These are phyloP conservation scores for Cercospora sp. DNA, from an alignment of 2,329 filamentous ascomycete species.

Conservation along the genomic window DNA sequence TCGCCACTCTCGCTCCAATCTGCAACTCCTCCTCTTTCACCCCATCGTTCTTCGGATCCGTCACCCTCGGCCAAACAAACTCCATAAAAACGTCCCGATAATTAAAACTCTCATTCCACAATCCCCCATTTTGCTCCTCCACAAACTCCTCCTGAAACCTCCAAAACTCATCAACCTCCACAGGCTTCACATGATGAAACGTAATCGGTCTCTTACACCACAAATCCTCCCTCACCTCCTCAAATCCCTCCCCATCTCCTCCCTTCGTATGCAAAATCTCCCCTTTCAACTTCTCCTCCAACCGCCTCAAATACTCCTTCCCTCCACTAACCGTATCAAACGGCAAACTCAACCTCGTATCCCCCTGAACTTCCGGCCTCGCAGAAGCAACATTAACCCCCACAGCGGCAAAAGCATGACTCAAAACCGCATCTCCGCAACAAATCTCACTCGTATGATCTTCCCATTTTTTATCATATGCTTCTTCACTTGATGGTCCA, in stretches of 20 bases:
- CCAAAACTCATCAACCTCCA: conserved; percentile 25
- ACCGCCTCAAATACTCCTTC: not conserved
- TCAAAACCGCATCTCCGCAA: conserved; percentile 31
- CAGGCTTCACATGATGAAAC: conserved; percentile 27
- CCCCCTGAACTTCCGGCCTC: conserved; percentile 28
- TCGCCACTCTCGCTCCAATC: not conserved
- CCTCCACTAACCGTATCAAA: not conserved
- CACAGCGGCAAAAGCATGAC: conserved; percentile 31
- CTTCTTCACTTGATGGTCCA: conserved; percentile 4
- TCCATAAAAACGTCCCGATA: conserved; percentile 19
- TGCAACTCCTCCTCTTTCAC: not conserved
- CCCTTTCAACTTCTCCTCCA: not conserved
- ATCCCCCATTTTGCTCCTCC: conserved; percentile 2
- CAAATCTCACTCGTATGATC: conserved; percentile 24
- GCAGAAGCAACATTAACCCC: conserved; percentile 25
- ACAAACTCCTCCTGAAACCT: conserved; percentile 21
- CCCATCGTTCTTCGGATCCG: not conserved
- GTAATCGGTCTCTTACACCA: conserved; percentile 35
- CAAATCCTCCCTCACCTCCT: conserved; percentile 20
- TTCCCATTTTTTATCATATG: conserved; percentile 30
- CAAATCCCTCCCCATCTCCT: not conserved
- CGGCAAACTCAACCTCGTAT: conserved; percentile 22
- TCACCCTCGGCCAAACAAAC: conserved; percentile 7
- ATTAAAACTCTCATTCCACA: conserved; percentile 13
- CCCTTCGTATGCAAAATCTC: not conserved